phyloP scores from a whole-genome alignment of 2,329 filamentous ascomycete genomes.

The Paecilomyces niveus region DNA sequence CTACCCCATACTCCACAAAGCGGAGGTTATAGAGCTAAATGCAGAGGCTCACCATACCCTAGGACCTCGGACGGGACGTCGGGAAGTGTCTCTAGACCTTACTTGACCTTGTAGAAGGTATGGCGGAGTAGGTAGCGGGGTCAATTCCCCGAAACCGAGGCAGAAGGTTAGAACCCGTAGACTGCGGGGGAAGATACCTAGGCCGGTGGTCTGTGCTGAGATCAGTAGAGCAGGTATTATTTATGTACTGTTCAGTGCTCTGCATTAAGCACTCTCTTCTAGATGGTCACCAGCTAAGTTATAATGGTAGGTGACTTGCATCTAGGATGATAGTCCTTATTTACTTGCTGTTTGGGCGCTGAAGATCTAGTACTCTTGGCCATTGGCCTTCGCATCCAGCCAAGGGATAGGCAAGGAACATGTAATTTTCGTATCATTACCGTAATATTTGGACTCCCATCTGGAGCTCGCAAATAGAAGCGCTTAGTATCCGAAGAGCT shows the following conservation, averaged over 20 bases:
- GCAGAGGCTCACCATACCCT: background rate
- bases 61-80: background rate
- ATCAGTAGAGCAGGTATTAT: too few relatives aligned
- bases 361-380: too few relatives aligned
- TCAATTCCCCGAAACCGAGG: background rate
- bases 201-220: too few relatives aligned
- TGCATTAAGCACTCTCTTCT: background rate
- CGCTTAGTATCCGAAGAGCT: too few relatives aligned
- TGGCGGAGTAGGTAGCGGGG: background rate
- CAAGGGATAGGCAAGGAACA: too few relatives aligned
- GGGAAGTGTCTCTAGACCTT: background rate
- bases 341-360: background rate
- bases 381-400: too few relatives aligned
- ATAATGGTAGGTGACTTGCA: background rate
- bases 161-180: too few relatives aligned
- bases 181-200: too few relatives aligned
- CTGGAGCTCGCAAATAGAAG: too few relatives aligned
- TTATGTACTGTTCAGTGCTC: too few relatives aligned
- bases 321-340: background rate
- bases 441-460: too few relatives aligned
- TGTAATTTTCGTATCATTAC: too few relatives aligned
- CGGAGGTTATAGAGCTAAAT: background rate
- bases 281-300: background rate
- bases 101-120: background rate
- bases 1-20: background rate